Base-by-base conservation (phyloP, 176 grass and related monocot species). In the Aegilops tauschii region DNA sequence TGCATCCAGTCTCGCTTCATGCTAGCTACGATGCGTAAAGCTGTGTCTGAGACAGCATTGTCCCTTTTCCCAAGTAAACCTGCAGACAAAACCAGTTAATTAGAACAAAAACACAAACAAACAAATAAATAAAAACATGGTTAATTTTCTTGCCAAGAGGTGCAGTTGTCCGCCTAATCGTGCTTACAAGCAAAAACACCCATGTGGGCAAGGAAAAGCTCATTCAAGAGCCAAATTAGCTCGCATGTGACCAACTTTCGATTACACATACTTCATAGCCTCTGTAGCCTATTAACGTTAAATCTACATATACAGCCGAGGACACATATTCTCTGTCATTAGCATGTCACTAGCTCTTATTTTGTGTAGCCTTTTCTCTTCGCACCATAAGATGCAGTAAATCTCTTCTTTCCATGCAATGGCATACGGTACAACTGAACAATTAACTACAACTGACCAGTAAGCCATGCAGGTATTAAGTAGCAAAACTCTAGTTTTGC, bases 1-100 rank as follows among this genome's bases (percentile, higher is more conserved):
- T 95, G 93, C 90, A 95, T 95, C 96, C 96, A 98, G 69, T 98
- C 93, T 76, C 93, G 87, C 79, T 94, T 95, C 92, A 98, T 98
- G 52, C 92, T 92, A 76, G 96, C 93, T 86, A 95, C 34, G 63
- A 95, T 93, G 45, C 92, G 91, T 80, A 98, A 90, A 89, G 96
- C 93, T 13, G 88, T 91, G 32, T 91, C 84, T 64, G 96, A 91
- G 49, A 98, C 79, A 37, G 79, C 78, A 82, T 94, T 92, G 49
- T 98, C 56, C 80, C 90, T 98, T 88, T 40, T 50, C 14, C 88
- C 76, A 69, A 95, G 79, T 80, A 98, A 90, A 86, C 93, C 96
- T 95, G 86, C 28, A 91, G 83, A 83, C 9, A 23, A 44, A 80
- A 75, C 12, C 39, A 80, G 84, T 13, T 40, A 81, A 89, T 36